Percentiles rank a stretch among this genome's conserved stretches.
Evolutionary conservation across 2,329 filamentous ascomycete genomes (phyloP).

Genomic region (Byssochlamys sp.): DNA sequence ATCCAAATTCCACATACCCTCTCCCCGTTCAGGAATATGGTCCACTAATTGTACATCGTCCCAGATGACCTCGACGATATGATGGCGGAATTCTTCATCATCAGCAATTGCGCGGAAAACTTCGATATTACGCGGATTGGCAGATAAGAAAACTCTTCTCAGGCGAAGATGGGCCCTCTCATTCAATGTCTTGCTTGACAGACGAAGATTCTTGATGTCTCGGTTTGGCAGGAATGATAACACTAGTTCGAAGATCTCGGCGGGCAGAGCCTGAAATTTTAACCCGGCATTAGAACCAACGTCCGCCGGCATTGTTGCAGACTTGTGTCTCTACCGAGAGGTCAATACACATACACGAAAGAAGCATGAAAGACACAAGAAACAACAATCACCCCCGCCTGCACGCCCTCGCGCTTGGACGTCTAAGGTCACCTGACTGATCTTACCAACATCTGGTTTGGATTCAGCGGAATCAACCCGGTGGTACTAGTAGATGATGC

Average conservation of each 20-base stretch:
- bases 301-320: too few relatives aligned
- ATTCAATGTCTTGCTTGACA: conserved; percentile 12
- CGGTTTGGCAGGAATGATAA: conserved; percentile 12
- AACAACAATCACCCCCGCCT: too few relatives aligned
- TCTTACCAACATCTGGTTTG: too few relatives aligned
- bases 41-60: not conserved
- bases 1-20: too few relatives aligned
- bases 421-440: too few relatives aligned
- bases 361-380: too few relatives aligned
- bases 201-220: conserved; percentile 18
- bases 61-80: conserved; percentile 32
- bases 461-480: too few relatives aligned
- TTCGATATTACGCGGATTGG: conserved; percentile 30
- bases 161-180: conserved; percentile 15
- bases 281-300: too few relatives aligned
- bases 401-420: too few relatives aligned
- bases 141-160: conserved; percentile 32
- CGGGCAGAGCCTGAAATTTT: not conserved
- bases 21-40: not conserved
- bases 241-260: not conserved
- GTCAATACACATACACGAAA: too few relatives aligned
- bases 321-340: too few relatives aligned
- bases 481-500: too few relatives aligned
- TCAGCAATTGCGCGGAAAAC: conserved; percentile 29
- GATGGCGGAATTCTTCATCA: conserved; percentile 22